Percentiles rank a stretch among this genome's conserved stretches.
Evolutionary conservation across 805 yeast genomes (phyloP).

Genomic region (Candida fluviatilis): DNA sequence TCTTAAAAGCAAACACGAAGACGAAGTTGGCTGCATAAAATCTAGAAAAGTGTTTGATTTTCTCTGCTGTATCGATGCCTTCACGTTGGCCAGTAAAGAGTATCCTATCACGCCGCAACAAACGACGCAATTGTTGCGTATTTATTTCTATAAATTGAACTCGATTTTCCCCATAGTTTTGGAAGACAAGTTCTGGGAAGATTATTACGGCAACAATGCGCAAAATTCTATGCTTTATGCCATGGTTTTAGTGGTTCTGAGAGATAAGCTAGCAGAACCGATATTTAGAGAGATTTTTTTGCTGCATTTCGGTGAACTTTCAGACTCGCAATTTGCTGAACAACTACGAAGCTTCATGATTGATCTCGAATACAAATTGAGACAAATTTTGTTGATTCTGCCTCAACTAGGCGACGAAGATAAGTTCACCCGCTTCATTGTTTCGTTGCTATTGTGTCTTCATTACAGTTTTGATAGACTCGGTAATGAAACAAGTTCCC

Average conservation of each 20-base stretch:
- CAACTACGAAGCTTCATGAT: constrained; percentile 13
- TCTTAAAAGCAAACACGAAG: constrained; percentile 7
- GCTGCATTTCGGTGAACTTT: constrained; percentile 4
- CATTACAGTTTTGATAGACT: constrained; percentile 22
- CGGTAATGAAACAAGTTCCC: constrained; percentile 28
- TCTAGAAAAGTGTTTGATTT: constrained; percentile 12
- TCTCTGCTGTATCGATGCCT: constrained; percentile 24
- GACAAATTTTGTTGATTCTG: constrained; percentile 25
- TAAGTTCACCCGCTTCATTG: constrained; percentile 18
- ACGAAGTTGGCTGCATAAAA: constrained; percentile 12
- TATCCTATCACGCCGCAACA: constrained; percentile 18
- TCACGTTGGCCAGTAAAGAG: constrained; percentile 22
- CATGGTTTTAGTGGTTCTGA: constrained; percentile 23
- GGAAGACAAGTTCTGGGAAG: constrained; percentile 25
- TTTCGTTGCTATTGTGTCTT: constrained; percentile 19
- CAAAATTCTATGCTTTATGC: constrained; percentile 21
- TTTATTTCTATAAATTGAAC: constrained; percentile 30
- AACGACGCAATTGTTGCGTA: constrained; percentile 16
- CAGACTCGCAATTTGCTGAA: constrained; percentile 3
- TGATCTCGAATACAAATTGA: constrained; percentile 26
- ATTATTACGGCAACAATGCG: constrained; percentile 15
- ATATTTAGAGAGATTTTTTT: constrained; percentile 18
- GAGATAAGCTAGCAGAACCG: constrained; percentile 25
- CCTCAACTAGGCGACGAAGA: constrained; percentile 31
- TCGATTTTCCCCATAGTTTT: constrained; percentile 29